Evolutionary conservation across 1,139 yeast genomes (phyloP).

Genomic region (Geotrichum cucujoidarum): DNA sequence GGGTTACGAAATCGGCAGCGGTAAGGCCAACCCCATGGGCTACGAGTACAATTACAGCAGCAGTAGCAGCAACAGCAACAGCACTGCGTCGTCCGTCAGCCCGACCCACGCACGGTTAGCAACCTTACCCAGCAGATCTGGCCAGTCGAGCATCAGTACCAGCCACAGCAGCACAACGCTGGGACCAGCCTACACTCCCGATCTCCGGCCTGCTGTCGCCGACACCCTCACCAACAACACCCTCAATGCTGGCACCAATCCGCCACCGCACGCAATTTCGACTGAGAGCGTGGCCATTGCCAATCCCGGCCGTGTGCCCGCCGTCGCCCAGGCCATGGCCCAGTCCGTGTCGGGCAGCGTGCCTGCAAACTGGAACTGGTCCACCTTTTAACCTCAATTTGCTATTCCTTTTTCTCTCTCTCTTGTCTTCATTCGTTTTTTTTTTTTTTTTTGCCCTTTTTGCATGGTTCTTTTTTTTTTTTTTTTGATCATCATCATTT

Average conservation of each 20-base stretch:
- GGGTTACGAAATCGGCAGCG: background rate
- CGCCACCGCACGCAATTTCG: no score
- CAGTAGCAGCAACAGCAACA: background rate
- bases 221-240: no score
- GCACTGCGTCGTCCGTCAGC: background rate
- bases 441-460: background rate
- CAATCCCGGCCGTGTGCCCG: slow-evolving; percentile 1
- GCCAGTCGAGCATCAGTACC: no score
- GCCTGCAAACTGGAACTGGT: slow-evolving; percentile 44
- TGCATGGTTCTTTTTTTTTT: background rate
- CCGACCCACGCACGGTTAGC: background rate
- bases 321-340: slow-evolving; percentile 7
- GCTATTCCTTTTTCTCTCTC: background rate
- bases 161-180: no score
- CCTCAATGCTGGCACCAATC: no score
- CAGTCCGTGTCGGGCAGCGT: slow-evolving; percentile 31
- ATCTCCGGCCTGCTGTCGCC: no score
- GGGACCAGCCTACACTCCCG: no score
- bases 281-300: background rate
- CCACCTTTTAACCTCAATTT: slow-evolving; percentile 35
- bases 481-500: no score
- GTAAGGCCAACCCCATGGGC: background rate
- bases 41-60: background rate
- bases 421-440: background rate
- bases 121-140: no score